Evolutionary conservation across 1,139 yeast genomes (phyloP).

Genomic region (Kodamaea ohmeri): DNA sequence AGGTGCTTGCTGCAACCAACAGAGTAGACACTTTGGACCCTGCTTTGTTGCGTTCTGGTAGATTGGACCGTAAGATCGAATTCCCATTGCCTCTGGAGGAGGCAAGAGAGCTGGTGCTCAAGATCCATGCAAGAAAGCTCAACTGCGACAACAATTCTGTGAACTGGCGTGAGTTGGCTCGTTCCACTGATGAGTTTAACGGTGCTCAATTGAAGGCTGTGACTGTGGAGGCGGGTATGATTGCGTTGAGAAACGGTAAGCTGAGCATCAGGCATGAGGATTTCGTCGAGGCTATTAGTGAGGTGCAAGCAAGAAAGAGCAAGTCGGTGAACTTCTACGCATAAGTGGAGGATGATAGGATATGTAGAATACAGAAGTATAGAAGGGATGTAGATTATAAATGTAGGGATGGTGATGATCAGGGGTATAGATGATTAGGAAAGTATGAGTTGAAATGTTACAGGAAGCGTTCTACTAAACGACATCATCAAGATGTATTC

Average conservation of each 20-base stretch:
- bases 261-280: constrained; percentile 92
- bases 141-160: constrained; percentile 82
- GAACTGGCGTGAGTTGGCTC: constrained; percentile 97
- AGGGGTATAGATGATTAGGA: too few relatives aligned
- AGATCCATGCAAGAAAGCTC: constrained; percentile 96
- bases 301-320: constrained; percentile 95
- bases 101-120: constrained; percentile 92
- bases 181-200: constrained; percentile 96
- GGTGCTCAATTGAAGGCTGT: constrained; percentile 99
- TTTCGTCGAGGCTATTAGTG: constrained; percentile 96
- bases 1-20: constrained; percentile 96
- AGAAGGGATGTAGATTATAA: too few relatives aligned
- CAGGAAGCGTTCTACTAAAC: too few relatives aligned
- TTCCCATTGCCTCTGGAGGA: constrained; percentile 97
- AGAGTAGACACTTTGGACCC: constrained; percentile 98
- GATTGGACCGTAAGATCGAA: constrained; percentile 96
- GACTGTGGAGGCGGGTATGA: constrained; percentile 99
- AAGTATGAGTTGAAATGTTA: too few relatives aligned
- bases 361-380: too few relatives aligned
- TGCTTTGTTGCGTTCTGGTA: constrained; percentile 93
- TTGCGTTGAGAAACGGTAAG: constrained; percentile 94
- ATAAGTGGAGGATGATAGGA: constrained; percentile 27
- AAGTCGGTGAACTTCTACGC: constrained; percentile 97
- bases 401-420: too few relatives aligned
- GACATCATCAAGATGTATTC: too few relatives aligned